phyloP scores from a whole-genome alignment of 2,329 filamentous ascomycete genomes.

The Cladorrhinum sp. region DNA sequence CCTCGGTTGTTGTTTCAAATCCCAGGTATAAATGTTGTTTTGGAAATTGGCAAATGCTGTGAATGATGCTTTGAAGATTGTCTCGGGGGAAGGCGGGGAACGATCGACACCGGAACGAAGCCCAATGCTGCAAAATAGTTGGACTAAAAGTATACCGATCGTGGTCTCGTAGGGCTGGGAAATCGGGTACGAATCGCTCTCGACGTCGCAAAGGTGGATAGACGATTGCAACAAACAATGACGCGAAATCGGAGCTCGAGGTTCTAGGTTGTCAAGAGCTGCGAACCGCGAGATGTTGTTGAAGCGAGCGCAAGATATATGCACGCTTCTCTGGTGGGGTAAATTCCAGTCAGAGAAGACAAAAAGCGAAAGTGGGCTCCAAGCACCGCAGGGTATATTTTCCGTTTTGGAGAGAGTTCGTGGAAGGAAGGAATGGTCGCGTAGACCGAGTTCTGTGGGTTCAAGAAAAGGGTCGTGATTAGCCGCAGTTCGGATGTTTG shows the following conservation, averaged over 20 bases:
- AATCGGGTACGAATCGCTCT: constrained; percentile 12
- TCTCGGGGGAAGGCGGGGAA: neutral
- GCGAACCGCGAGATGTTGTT: neutral
- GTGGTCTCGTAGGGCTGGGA: constrained; percentile 7
- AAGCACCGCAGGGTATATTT: neutral
- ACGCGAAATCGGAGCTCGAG: neutral
- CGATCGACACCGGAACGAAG: constrained; percentile 1
- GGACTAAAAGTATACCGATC: neutral
- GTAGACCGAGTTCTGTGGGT: constrained; percentile 5
- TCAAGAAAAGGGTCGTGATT: constrained; percentile 3
- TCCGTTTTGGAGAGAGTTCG: neutral
- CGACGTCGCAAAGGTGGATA: neutral
- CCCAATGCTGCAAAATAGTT: neutral
- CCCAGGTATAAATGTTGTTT: neutral
- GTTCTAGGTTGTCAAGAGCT: neutral
- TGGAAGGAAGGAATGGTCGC: neutral
- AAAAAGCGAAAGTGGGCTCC: constrained; percentile 1
- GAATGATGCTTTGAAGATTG: neutral
- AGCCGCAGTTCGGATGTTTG: constrained; percentile 7
- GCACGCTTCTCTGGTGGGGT: constrained; percentile 2
- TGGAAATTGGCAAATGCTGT: neutral
- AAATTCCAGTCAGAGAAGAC: neutral
- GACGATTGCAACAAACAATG: neutral
- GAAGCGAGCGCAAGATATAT: neutral
- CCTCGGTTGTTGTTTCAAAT: neutral